Evolutionary conservation across 306 rosid species (phyloP), one percentile per base, ranked within the genome.

Genomic region (Hippophae tibetana): DNA sequence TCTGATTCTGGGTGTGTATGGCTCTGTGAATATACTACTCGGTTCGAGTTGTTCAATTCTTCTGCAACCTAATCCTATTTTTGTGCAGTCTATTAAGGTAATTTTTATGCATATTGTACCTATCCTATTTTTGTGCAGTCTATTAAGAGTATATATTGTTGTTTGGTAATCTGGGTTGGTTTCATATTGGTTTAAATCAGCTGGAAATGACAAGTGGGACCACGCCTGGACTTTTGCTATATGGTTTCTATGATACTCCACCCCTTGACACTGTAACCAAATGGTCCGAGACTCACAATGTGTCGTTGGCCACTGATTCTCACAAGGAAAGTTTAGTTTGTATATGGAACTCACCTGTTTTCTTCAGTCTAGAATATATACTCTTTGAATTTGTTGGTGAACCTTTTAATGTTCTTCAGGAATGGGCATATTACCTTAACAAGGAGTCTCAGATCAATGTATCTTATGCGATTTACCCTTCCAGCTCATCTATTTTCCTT

Each of bases 1-100:
- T 52, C 51, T 89, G 74, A 75, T 89, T 64, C 49, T 85, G 71
- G 97, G 97, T 48, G 86, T 89, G 38, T 85, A 71, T 60, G 95
- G 97, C 26, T 76, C 95, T 23, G 50, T 45, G 61, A 70, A 23
- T 10, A 13, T 85, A 43, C 55, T 57, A 52, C 83, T 89, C 42
- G 86, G 83, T 56, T 90, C 86, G 5, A 57, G 60, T 64, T 60
- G 80, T 52, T 89, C 97, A 1, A 54, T 73, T 48, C 86, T 86
- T 70, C 59, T 89, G 58, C 79, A 77, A 60, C 86, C 95, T 53
- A 89, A 52, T 61, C 60, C 89, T 51, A 3, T 89, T 7, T 89
- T 85, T 65, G 86, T 89, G 66, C 83, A 83, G 83, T 73, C 58
- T 48, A 38, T 89, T 12, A 75, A 73, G 90, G 97, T 89, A 18